A percentile compares a stretch with the other conserved stretches of the same genome.
Conservation (phyloP, 495 filamentous ascomycete genomes). For the Talaromyces wortmannii region DNA sequence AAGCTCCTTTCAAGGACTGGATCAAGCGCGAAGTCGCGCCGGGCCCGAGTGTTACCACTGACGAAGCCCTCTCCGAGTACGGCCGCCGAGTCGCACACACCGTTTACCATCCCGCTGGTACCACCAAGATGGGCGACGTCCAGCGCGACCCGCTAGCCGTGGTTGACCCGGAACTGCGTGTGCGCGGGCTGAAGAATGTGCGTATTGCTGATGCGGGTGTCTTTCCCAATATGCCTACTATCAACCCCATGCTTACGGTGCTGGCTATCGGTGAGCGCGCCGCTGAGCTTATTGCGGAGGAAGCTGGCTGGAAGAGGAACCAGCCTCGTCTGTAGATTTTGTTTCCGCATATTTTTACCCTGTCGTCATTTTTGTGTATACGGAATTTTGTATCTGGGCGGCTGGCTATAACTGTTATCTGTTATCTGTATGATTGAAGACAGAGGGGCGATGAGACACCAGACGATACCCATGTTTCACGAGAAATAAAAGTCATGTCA, state of each 20-base stretch:
- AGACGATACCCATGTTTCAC: neutral
- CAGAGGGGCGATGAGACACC: neutral
- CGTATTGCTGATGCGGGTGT: slow-evolving; percentile 63
- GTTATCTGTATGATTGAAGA: neutral
- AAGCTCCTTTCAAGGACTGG: slow-evolving; percentile 71
- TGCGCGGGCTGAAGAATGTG: slow-evolving; percentile 50
- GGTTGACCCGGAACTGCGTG: slow-evolving; percentile 50
- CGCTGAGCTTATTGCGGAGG: slow-evolving; percentile 57
- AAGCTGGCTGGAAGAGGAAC: slow-evolving; percentile 51
- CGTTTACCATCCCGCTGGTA: slow-evolving; percentile 81
- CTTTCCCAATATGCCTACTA: slow-evolving; percentile 59
- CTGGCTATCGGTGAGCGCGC: slow-evolving; percentile 57
- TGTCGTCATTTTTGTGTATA: neutral
- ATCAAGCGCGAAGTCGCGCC: slow-evolving; percentile 75
- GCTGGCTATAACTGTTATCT: neutral
- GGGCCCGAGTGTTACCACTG: slow-evolving; percentile 57
- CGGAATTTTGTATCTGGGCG: neutral
- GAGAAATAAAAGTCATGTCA: neutral
- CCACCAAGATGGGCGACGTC: slow-evolving; percentile 78
- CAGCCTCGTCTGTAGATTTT: slow-evolving; percentile 35
- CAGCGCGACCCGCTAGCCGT: slow-evolving; percentile 56
- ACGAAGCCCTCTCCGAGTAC: slow-evolving; percentile 69
- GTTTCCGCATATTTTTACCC: neutral
- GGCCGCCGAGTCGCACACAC: slow-evolving; percentile 70
- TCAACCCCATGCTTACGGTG: slow-evolving; percentile 65